Evolutionary conservation across 164 flowering plant species (phyloP), one percentile per base, ranked within the genome.

Genomic region (Amborella trichopoda): DNA sequence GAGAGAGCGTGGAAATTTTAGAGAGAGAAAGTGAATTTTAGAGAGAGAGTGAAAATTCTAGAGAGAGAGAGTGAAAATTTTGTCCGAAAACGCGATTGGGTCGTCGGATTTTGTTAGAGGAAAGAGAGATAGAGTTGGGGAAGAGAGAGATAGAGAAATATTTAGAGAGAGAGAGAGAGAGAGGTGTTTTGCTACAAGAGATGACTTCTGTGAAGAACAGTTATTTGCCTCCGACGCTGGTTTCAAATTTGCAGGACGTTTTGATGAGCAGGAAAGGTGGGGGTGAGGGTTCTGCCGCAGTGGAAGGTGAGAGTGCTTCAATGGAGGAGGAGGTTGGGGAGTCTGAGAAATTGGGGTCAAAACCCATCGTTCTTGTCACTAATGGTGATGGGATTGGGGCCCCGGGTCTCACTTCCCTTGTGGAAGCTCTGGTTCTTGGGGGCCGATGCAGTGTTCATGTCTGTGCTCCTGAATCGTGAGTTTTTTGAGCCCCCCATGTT

Each of bases 401-500:
- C 4, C 74, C 76, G 3, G 99, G 99, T 13, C 80, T 91, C 24
- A 65, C 62, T 0, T 58, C 0, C 40, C 83, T 91, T 40, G 95
- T 87, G 23, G 71, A 84, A 17, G 99, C 88, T 49, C 68, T 91
- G 27, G 89, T 77, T 23, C 56, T 61, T 19, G 65, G 63, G 21
- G 84, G 84, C n/a, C 68, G 58, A 38, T 87, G 66, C 68, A 70
- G 59, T 54, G 91, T 91, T 61, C 62, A 75, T 48, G 95, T 91
- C 56, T 76, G 90, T 67, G 96, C 94, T 43, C 96, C 95, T 21
- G 88, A 91, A 74, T 75, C 81, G 96, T 91, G 54, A 41, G 85
- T 60, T 61, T 27, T 52, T 16, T 23, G n/a, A n/a, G n/a, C n/a
- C n/a, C n/a, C 27, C 4, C 16, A n/a, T 28, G 25, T 55, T 3